Percentiles rank a stretch among this genome's conserved stretches.
Conservation (phyloP, 371 early-diverging fungal species). For the Apophysomyces ossiformis region DNA sequence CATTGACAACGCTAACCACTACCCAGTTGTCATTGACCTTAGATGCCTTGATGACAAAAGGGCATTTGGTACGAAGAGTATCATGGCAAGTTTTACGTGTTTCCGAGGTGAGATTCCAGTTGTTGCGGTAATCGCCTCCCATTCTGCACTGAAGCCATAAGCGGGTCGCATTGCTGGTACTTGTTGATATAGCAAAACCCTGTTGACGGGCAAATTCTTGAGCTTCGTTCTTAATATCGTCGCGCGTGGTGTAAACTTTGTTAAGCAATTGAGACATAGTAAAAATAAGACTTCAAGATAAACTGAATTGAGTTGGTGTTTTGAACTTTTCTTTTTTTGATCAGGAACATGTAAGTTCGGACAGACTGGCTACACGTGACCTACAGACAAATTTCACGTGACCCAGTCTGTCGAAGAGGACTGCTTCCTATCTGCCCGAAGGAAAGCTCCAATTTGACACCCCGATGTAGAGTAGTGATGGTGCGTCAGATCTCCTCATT, state of each 20-base stretch:
- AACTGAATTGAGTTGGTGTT: too few relatives aligned
- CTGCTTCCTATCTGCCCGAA: too few relatives aligned
- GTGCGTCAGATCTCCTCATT: too few relatives aligned
- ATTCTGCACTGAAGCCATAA: not conserved
- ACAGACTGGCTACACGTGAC: too few relatives aligned
- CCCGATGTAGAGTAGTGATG: too few relatives aligned
- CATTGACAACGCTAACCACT: not conserved
- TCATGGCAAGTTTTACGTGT: not conserved
- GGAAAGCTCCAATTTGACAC: too few relatives aligned
- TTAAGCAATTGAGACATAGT: constrained; percentile 2
- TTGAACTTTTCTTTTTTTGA: too few relatives aligned
- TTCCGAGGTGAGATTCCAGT: not conserved
- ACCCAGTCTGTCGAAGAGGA: too few relatives aligned
- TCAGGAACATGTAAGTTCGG: too few relatives aligned
- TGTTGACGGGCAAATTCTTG: not conserved
- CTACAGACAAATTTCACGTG: too few relatives aligned
- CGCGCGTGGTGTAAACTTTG: not conserved
- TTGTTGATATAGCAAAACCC: not conserved
- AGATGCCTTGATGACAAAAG: not conserved
- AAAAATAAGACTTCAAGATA: too few relatives aligned
- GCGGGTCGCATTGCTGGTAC: not conserved
- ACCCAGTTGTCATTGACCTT: not conserved
- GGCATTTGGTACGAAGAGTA: not conserved
- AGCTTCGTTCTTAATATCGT: not conserved
- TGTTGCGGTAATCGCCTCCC: not conserved